Base-by-base conservation (phyloP, 2,329 filamentous ascomycete species). In the Hymenotorrendiella dingleyae region DNA sequence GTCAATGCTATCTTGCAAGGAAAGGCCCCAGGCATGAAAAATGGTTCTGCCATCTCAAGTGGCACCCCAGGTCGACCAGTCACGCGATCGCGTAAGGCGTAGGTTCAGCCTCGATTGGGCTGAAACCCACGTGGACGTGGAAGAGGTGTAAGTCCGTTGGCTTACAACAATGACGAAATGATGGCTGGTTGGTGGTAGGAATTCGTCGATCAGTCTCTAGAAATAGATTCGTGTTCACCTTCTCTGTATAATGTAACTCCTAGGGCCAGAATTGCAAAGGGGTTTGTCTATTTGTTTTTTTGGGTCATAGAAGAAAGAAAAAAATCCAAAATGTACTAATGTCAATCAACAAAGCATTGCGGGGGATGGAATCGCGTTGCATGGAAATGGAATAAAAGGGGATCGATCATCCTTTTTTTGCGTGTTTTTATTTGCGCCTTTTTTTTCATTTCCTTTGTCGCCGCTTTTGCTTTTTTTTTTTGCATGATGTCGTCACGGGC, bases 21-120 rank as follows among this genome's bases (percentile, higher is more conserved):
- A 42, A 60, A 57, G 45, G 47, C 74, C 76, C 42, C 69, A 72
- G 47, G 71, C 49, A 67, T 64, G 54, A 39, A 29, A 12, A 43
- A 38, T 24, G 68, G 73, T 38, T 33, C 45, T 29, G 61, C 70
- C 64, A 64, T 73, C 62, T 67, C 57, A 19, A 51, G 52, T 12
- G 57, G 47, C 8, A 49, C 57, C 42, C 54, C 60, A 24, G 48
- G 48, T 29, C 58, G 55, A 19, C 54, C 48, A 21, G 54, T 53
- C 28, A 61, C 58, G 27, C 51, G 60, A 47, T 62, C 60, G 26
- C 59, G 60, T 48, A 62, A 62, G 53, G 60, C 60, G 40, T 62
- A 62, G 45, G 44, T 21, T 12, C 29, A 20, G 9, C 38, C 19
- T 17, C 21, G 19, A 14, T 16, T 14, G 17, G 11, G 10, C 19